Conservation (phyloP, 441 rosid species). For the Pelargonium myrrhifolium region DNA sequence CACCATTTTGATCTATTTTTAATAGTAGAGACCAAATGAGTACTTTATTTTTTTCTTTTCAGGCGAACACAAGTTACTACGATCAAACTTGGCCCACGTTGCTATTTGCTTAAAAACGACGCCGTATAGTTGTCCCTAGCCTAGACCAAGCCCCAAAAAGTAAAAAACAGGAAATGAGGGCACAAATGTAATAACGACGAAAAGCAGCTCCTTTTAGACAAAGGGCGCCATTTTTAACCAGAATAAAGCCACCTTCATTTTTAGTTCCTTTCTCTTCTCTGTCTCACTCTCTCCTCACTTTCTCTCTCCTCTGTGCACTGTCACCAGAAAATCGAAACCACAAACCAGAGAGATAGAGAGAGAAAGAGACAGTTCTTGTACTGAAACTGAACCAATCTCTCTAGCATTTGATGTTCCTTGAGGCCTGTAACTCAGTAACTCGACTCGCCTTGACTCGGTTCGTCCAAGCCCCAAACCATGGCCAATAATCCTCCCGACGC, state of each 20-base stretch:
- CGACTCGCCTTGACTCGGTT: conserved; percentile 12
- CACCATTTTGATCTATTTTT: too few relatives aligned
- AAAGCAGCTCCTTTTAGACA: conserved; percentile 24
- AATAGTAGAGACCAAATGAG: too few relatives aligned
- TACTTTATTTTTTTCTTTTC: too few relatives aligned
- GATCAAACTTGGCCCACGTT: too few relatives aligned
- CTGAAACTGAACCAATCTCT: neutral
- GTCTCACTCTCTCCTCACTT: neutral
- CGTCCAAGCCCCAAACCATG: conserved; percentile 26
- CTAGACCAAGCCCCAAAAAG: too few relatives aligned
- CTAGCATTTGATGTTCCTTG: conserved; percentile 28
- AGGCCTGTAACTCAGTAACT: conserved; percentile 10
- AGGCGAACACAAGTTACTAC: too few relatives aligned
- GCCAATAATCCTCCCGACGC: conserved; percentile 53
- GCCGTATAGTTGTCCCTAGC: too few relatives aligned
- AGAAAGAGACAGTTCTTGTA: neutral
- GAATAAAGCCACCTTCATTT: conserved; percentile 25
- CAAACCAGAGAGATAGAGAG: neutral
- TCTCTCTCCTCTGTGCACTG: neutral
- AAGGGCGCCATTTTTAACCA: conserved; percentile 19
- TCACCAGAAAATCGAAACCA: neutral
- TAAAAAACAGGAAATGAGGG: too few relatives aligned
- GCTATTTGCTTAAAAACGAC: too few relatives aligned
- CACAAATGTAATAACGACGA: conserved; percentile 21
- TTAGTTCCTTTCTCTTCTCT: neutral